Conservation (phyloP, 768 basidiomycete species). For the Hydnomerulius pinastri region DNA sequence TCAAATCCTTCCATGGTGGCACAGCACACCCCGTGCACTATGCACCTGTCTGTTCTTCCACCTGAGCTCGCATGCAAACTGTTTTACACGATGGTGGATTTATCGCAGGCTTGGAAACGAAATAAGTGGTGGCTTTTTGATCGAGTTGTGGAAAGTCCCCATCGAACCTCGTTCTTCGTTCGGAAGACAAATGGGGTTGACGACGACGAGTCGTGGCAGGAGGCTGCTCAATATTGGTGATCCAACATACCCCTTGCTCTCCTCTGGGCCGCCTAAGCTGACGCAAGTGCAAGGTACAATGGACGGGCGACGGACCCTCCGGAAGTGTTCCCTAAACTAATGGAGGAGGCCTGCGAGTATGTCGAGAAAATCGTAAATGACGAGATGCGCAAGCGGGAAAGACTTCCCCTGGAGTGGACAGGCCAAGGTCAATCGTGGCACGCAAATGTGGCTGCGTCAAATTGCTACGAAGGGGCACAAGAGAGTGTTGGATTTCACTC, state of each 20-base stretch:
- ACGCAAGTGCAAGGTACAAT: conserved; percentile 65
- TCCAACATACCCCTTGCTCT: conserved; percentile 8
- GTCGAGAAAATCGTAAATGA: conserved; percentile 71
- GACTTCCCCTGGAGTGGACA: conserved; percentile 70
- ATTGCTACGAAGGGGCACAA: conserved; percentile 80
- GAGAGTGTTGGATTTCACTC: conserved; percentile 84
- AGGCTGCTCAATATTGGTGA: conserved; percentile 77
- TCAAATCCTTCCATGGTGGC: conserved; percentile 64
- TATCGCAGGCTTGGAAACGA: conserved; percentile 61
- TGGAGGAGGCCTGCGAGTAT: conserved; percentile 79
- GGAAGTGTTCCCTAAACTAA: conserved; percentile 55
- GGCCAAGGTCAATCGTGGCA: conserved; percentile 53
- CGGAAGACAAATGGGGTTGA: conserved; percentile 49
- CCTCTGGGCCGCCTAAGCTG: conserved; percentile 5
- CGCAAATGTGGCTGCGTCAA: conserved; percentile 85
- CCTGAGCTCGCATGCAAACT: conserved; percentile 73
- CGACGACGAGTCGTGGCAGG: conserved; percentile 57
- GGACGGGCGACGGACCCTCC: conserved; percentile 64
- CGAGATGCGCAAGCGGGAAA: conserved; percentile 62
- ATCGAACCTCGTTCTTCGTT: conserved; percentile 78
- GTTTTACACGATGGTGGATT: conserved; percentile 71
- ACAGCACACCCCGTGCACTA: conserved; percentile 71
- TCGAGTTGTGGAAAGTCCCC: conserved; percentile 79
- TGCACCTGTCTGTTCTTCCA: conserved; percentile 70
- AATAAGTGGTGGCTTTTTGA: conserved; percentile 90